phyloP scores from a whole-genome alignment of 306 rosid species.

The Mimosa pudica region DNA sequence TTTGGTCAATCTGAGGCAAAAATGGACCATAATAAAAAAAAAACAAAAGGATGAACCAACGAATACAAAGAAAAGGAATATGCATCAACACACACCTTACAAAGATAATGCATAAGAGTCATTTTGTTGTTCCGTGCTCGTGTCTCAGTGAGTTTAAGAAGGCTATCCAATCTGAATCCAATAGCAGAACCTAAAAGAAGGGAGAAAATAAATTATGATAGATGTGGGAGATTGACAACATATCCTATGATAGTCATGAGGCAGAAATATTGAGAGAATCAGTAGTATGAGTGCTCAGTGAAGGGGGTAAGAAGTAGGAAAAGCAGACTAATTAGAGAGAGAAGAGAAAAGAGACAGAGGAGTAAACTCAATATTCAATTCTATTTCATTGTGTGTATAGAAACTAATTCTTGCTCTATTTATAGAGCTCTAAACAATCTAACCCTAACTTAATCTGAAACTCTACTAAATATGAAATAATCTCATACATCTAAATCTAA shows the following conservation, averaged over 20 bases:
- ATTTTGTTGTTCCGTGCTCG: slow-evolving; percentile 88
- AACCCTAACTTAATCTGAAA: too few species aligned
- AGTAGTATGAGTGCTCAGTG: not conserved
- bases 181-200: slow-evolving; percentile 82
- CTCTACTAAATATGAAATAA: too few species aligned
- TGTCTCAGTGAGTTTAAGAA: slow-evolving; percentile 95
- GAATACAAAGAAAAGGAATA: not conserved
- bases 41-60: not conserved
- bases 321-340: too few species aligned
- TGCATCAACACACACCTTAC: slow-evolving; percentile 67
- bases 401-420: too few species aligned
- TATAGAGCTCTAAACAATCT: too few species aligned
- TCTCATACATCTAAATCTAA: too few species aligned
- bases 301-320: not conserved
- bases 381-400: too few species aligned
- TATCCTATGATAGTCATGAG: not conserved
- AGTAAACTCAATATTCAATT: too few species aligned
- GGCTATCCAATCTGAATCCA: slow-evolving; percentile 98
- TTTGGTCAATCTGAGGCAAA: too few species aligned
- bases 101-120: slow-evolving; percentile 99
- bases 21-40: too few species aligned
- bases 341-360: too few species aligned
- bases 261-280: not conserved
- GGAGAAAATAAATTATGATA: slow-evolving; percentile 20
- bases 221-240: not conserved